phyloP scores from a whole-genome alignment of 768 basidiomycete genomes.

The Termitomyces sp. region DNA sequence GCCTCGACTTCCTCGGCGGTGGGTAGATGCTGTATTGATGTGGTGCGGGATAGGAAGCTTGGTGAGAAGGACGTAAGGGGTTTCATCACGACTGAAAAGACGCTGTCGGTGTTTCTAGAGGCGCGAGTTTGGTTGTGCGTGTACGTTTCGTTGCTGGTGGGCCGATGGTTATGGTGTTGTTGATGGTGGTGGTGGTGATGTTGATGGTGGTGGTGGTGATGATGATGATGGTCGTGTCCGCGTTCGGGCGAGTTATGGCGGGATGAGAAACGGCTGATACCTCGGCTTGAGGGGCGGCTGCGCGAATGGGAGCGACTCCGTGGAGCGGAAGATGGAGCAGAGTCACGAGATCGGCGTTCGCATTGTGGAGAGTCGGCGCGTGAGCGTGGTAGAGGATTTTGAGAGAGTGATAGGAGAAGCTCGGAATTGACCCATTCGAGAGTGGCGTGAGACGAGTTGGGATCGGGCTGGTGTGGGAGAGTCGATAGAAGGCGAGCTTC shows the following conservation, averaged over 20 bases:
- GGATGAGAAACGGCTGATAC: slow-evolving; percentile 23
- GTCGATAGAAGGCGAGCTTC: slow-evolving; percentile 33
- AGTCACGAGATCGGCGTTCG: slow-evolving; percentile 3
- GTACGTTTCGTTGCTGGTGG: slow-evolving; percentile 37
- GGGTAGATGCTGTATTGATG: slow-evolving; percentile 1
- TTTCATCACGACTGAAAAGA: slow-evolving; percentile 61
- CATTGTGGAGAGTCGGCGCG: slow-evolving; percentile 16
- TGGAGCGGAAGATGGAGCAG: slow-evolving; percentile 19
- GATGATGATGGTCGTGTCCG: slow-evolving; percentile 2
- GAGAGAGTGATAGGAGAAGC: slow-evolving; percentile 62
- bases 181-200: slow-evolving; percentile 7
- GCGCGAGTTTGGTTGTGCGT: slow-evolving; percentile 44
- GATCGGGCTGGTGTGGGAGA: slow-evolving; percentile 41
- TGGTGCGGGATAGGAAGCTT: slow-evolving; percentile 24
- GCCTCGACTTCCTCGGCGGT: slow-evolving; percentile 8
- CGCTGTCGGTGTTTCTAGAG: slow-evolving; percentile 43
- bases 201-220: slow-evolving; percentile 8
- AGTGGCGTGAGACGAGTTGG: slow-evolving; percentile 35
- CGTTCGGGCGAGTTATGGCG: slow-evolving; percentile 60
- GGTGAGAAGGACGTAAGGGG: slow-evolving; percentile 47
- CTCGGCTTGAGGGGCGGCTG: slow-evolving; percentile 7
- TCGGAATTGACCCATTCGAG: slow-evolving; percentile 86
- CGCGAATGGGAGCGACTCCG: slow-evolving; percentile 20
- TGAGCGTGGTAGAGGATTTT: slow-evolving; percentile 26
- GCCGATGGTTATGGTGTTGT: slow-evolving; percentile 9